Conservation (phyloP, 2,329 filamentous ascomycete species). For the Colletotrichum salicis region DNA sequence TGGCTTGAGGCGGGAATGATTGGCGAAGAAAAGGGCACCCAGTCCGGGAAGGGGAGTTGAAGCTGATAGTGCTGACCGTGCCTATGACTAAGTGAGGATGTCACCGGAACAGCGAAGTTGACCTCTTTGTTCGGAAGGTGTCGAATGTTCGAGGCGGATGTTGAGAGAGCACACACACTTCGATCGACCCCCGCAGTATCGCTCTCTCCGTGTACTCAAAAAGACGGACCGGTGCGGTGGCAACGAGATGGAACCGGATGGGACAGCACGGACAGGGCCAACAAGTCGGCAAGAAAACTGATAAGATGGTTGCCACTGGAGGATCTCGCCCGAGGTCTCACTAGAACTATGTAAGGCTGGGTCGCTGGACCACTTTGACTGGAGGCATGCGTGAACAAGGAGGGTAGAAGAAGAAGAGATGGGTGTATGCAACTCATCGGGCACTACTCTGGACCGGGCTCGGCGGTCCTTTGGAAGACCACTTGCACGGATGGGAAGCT, state of each 20-base stretch:
- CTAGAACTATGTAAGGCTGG: constrained; percentile 21
- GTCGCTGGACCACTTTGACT: background rate
- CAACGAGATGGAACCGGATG: background rate
- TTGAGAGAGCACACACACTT: background rate
- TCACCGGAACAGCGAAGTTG: background rate
- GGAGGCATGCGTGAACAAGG: constrained; percentile 11
- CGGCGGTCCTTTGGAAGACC: constrained; percentile 1
- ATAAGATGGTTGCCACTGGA: constrained; percentile 25
- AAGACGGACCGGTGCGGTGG: constrained; percentile 12
- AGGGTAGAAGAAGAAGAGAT: constrained; percentile 5
- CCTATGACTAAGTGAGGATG: background rate
- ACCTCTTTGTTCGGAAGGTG: background rate
- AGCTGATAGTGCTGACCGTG: background rate
- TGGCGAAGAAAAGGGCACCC: background rate
- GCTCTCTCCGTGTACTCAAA: background rate
- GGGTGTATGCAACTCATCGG: constrained; percentile 26
- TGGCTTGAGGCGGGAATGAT: background rate
- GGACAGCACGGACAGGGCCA: background rate
- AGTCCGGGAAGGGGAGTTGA: background rate
- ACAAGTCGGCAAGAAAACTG: background rate
- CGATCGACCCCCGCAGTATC: background rate
- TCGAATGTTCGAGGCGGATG: background rate
- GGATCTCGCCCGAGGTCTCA: background rate
- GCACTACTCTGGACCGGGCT: background rate
- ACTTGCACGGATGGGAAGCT: background rate